Percentiles rank a stretch among this genome's conserved stretches.
These are phyloP conservation scores for Backusella liffmaniae DNA, from an alignment of 192 early-diverging fungal genomes.

Conservation along the genomic window DNA sequence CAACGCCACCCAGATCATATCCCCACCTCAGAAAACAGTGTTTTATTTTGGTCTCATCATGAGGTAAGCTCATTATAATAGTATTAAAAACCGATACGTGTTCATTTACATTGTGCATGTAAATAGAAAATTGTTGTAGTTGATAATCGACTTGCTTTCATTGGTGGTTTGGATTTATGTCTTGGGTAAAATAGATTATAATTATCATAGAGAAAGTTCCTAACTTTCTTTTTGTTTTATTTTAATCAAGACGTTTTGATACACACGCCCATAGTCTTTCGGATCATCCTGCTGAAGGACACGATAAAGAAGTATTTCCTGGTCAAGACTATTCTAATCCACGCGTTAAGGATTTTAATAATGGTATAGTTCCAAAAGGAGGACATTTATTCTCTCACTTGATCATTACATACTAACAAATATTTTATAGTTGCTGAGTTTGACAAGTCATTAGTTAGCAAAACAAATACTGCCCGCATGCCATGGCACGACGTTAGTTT, in stretches of 20 bases:
- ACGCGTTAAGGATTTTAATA: conserved; percentile 71
- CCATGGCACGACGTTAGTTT: conserved; percentile 89
- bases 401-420: not conserved
- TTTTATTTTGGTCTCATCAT: conserved; percentile 81
- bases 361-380: conserved; percentile 38
- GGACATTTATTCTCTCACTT: not conserved
- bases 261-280: conserved; percentile 73
- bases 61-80: conserved; percentile 36
- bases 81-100: not conserved
- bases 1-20: conserved; percentile 81
- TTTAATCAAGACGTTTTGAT: conserved; percentile 70
- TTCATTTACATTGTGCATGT: not conserved
- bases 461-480: conserved; percentile 59
- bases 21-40: conserved; percentile 45
- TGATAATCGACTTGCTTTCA: conserved; percentile 76
- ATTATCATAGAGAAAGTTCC: not conserved
- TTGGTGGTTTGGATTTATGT: conserved; percentile 84
- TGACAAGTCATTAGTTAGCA: conserved; percentile 39
- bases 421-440: conserved; percentile 22
- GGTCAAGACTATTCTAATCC: conserved; percentile 93
- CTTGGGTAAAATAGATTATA: conserved; percentile 50
- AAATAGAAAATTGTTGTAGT: conserved; percentile 74
- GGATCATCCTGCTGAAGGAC: conserved; percentile 56
- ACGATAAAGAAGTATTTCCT: conserved; percentile 49
- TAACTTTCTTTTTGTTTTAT: not conserved